Conservation (phyloP, 140 eudicot species). For the Erigeron philadelphicus region DNA sequence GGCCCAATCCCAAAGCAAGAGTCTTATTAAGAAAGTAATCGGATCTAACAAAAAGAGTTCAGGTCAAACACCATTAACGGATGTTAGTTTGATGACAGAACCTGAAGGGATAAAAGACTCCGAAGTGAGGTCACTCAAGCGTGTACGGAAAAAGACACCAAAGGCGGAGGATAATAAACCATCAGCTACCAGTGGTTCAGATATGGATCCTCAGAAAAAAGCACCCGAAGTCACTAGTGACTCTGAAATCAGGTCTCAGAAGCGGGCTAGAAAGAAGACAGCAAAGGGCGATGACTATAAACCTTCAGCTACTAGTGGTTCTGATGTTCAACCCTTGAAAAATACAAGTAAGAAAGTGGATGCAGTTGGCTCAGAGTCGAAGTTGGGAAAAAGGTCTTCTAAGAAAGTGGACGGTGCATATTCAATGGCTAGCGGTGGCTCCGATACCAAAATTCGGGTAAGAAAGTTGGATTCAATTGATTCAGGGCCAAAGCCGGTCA, state of each 20-base stretch:
- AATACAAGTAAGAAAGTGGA: constrained; percentile 13
- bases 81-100: background rate
- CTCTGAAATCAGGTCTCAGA: constrained; percentile 33
- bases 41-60: constrained; percentile 34
- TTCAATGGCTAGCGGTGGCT: background rate
- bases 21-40: constrained; percentile 25
- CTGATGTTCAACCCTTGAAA: background rate
- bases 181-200: constrained; percentile 15
- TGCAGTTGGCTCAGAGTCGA: constrained; percentile 12
- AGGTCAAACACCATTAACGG: too few species aligned
- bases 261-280: constrained; percentile 34
- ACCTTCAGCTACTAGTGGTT: constrained; percentile 21
- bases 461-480: background rate
- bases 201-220: background rate
- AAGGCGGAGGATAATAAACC: constrained; percentile 31
- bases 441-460: background rate
- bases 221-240: constrained; percentile 33
- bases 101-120: background rate
- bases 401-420: constrained; percentile 9
- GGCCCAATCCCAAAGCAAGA: background rate
- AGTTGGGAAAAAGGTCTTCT: constrained; percentile 5
- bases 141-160: background rate
- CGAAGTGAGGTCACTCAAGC: background rate
- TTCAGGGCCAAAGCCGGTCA: constrained; percentile 16
- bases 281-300: constrained; percentile 28